Conservation (phyloP, 352 stramenopile species). For the Phytophthora megakarya region DNA sequence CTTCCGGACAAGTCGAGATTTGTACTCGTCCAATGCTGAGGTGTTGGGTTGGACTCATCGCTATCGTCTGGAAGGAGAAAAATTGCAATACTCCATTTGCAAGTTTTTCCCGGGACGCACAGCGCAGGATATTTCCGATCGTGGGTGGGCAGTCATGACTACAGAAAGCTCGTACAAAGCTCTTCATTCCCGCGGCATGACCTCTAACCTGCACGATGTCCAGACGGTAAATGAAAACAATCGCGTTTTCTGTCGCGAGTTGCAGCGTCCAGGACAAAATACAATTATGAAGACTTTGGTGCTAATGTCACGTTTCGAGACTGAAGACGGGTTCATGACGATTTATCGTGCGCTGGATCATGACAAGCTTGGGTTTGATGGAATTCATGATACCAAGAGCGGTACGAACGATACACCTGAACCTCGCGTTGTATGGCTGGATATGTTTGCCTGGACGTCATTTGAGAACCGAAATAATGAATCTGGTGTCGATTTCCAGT, state of each 20-base stretch:
- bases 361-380: slow-evolving; percentile 26
- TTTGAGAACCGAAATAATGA: slow-evolving; percentile 28
- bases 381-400: neutral
- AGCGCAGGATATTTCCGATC: slow-evolving; percentile 31
- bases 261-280: slow-evolving; percentile 30
- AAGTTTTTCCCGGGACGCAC: slow-evolving; percentile 41
- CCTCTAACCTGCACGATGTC: slow-evolving; percentile 31
- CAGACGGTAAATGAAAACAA: slow-evolving; percentile 49
- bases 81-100: slow-evolving; percentile 44
- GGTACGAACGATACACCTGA: neutral
- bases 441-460: slow-evolving; percentile 41
- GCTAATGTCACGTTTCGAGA: slow-evolving; percentile 45
- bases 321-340: slow-evolving; percentile 38
- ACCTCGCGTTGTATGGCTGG: slow-evolving; percentile 36
- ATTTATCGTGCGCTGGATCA: slow-evolving; percentile 49
- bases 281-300: slow-evolving; percentile 42
- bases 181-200: slow-evolving; percentile 43
- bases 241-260: slow-evolving; percentile 40
- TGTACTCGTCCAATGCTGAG: slow-evolving; percentile 32
- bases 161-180: slow-evolving; percentile 32
- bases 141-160: slow-evolving; percentile 46
- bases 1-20: slow-evolving; percentile 34
- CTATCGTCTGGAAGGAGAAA: slow-evolving; percentile 30
- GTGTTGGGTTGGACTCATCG: slow-evolving; percentile 49
- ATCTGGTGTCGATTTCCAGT: slow-evolving; percentile 31